Conservation (phyloP, 768 basidiomycete species). For the Mycena indigotica region DNA sequence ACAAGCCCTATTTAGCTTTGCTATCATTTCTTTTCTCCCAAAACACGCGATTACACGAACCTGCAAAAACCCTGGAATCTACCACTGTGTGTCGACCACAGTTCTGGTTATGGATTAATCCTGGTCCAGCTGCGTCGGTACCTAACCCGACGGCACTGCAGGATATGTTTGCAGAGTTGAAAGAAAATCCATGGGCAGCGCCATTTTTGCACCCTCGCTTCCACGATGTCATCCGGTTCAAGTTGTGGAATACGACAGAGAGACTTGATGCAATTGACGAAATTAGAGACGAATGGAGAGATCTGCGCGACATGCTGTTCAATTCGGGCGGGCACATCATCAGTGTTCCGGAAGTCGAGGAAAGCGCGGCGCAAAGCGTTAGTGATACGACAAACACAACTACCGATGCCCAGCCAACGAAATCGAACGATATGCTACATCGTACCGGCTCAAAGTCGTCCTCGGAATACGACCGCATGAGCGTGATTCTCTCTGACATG, state of each 20-base stretch:
- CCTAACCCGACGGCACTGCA: constrained; percentile 75
- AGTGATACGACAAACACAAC: constrained; percentile 38
- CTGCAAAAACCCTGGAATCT: constrained; percentile 38
- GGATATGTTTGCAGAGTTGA: constrained; percentile 83
- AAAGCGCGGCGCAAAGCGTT: constrained; percentile 37
- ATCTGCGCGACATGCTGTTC: constrained; percentile 72
- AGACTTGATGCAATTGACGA: constrained; percentile 88
- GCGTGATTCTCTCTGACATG: constrained; percentile 93
- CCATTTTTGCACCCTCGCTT: constrained; percentile 91
- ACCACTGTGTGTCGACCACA: constrained; percentile 75
- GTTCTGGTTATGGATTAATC: constrained; percentile 97
- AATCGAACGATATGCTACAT: constrained; percentile 54
- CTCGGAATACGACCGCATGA: constrained; percentile 84
- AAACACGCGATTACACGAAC: constrained; percentile 77
- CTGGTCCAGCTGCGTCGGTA: constrained; percentile 83
- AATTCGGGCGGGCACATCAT: constrained; percentile 85
- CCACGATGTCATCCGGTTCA: constrained; percentile 87
- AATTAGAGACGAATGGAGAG: constrained; percentile 86
- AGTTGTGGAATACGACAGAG: constrained; percentile 96
- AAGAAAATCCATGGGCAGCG: constrained; percentile 84
- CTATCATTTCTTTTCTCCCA: constrained; percentile 93
- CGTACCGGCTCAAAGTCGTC: constrained; percentile 89
- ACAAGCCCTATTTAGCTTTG: constrained; percentile 93
- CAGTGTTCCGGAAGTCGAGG: constrained; percentile 49
- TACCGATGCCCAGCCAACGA: neutral